Conservation (phyloP, 345 rosid genomes). For the Pseudoturritis turrita region DNA sequence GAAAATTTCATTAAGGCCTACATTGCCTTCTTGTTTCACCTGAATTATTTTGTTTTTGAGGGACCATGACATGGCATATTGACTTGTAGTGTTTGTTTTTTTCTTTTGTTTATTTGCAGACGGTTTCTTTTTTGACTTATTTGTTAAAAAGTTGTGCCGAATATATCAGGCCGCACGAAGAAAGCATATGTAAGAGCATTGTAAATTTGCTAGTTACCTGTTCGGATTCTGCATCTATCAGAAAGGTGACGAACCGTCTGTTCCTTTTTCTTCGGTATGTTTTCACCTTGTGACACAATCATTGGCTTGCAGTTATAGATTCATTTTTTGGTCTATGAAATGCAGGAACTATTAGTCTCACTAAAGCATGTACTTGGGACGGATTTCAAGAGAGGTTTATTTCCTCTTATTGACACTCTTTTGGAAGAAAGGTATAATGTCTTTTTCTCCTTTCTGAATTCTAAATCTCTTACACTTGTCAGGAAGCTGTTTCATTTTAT, state of each 20-base stretch:
- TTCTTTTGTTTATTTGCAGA: constrained; percentile 54
- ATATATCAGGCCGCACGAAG: constrained; percentile 93
- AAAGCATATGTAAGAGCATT: constrained; percentile 94
- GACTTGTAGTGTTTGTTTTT: constrained; percentile 12
- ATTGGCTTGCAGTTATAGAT: constrained; percentile 10
- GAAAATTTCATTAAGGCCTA: neutral
- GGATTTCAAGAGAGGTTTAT: constrained; percentile 95
- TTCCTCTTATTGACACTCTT: constrained; percentile 90
- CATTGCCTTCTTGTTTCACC: constrained; percentile 9
- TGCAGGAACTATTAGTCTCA: constrained; percentile 92
- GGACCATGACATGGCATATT: neutral
- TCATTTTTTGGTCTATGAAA: constrained; percentile 15
- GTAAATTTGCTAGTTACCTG: constrained; percentile 96
- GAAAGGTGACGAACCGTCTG: constrained; percentile 55
- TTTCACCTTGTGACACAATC: constrained; percentile 1
- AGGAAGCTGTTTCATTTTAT: constrained; percentile 14
- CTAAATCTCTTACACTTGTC: neutral
- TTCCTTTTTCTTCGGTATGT: constrained; percentile 1
- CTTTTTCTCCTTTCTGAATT: constrained; percentile 1
- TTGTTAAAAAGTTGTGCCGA: constrained; percentile 93
- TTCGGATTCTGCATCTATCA: constrained; percentile 91
- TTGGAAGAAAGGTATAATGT: constrained; percentile 79
- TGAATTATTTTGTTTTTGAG: neutral
- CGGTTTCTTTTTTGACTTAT: constrained; percentile 93
- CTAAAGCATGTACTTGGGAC: constrained; percentile 96